These are phyloP conservation scores for Floccularia luteovirens DNA, from an alignment of 768 basidiomycete genomes.

Conservation along the genomic window DNA sequence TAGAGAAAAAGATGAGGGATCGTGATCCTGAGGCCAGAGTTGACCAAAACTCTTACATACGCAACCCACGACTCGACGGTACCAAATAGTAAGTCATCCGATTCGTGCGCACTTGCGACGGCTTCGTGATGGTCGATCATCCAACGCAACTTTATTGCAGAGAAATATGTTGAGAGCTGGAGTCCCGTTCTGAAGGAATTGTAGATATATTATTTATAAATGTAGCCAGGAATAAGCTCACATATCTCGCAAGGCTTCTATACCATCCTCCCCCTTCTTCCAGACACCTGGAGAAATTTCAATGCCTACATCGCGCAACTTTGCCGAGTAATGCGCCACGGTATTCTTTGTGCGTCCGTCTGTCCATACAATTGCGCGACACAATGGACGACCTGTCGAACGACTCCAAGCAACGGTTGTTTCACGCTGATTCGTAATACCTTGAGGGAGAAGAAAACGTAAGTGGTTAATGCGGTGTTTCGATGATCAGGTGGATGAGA, in stretches of 20 bases:
- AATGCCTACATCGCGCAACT: constrained; percentile 67
- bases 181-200: constrained; percentile 65
- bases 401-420: constrained; percentile 93
- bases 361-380: constrained; percentile 92
- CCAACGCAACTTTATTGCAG: constrained; percentile 94
- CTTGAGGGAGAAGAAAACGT: too few relatives aligned
- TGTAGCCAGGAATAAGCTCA: constrained; percentile 28
- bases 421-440: constrained; percentile 97
- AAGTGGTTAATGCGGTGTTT: too few relatives aligned
- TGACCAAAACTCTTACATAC: constrained; percentile 49
- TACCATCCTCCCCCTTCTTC: constrained; percentile 65
- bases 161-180: constrained; percentile 97
- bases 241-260: constrained; percentile 60
- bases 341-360: constrained; percentile 87
- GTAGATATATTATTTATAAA: background rate
- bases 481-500: too few relatives aligned
- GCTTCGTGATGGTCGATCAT: constrained; percentile 84
- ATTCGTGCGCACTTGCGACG: constrained; percentile 71
- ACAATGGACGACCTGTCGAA: constrained; percentile 81
- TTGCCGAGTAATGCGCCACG: constrained; percentile 73
- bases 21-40: background rate
- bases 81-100: constrained; percentile 81
- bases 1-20: constrained; percentile 3
- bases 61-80: constrained; percentile 97
- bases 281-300: constrained; percentile 58